A percentile compares a stretch with the other conserved stretches of the same genome.
phyloP scores from a whole-genome alignment of 495 filamentous ascomycete genomes.

The Penicillium turbatum region DNA sequence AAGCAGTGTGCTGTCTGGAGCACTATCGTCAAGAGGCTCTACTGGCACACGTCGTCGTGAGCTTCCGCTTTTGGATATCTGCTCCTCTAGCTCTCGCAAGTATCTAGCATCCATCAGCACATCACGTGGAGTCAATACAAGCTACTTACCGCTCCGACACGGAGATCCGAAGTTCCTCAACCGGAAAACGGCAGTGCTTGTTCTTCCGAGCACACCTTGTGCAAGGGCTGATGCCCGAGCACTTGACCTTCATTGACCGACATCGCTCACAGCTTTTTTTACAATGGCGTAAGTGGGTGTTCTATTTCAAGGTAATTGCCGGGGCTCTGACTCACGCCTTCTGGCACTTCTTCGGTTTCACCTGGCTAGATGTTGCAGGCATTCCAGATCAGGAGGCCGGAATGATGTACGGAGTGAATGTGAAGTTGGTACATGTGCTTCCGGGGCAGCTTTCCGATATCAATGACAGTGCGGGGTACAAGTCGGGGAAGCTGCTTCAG shows the following conservation, averaged over 20 bases:
- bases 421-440: background rate
- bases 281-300: background rate
- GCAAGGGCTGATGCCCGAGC: slow-evolving; percentile 32
- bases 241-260: slow-evolving; percentile 39
- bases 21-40: background rate
- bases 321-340: slow-evolving; percentile 18
- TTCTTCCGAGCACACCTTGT: slow-evolving; percentile 31
- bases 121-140: background rate
- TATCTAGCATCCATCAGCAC: slow-evolving; percentile 15
- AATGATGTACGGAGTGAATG: background rate
- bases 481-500: background rate
- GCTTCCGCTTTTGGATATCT: slow-evolving; percentile 10
- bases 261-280: slow-evolving; percentile 30
- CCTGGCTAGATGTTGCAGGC: slow-evolving; percentile 12
- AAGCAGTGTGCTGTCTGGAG: background rate
- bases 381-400: slow-evolving; percentile 10
- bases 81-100: slow-evolving; percentile 22
- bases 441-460: slow-evolving; percentile 17
- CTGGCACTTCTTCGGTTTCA: slow-evolving; percentile 24
- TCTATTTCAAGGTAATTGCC: background rate
- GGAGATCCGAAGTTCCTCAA: slow-evolving; percentile 28
- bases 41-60: background rate
- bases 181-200: slow-evolving; percentile 29
- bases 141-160: slow-evolving; percentile 29
- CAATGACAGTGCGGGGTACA: slow-evolving; percentile 10